Evolutionary conservation across 345 rosid genomes (phyloP), one percentile per base, ranked within the genome.

Genomic region (Ceriops decandra): DNA sequence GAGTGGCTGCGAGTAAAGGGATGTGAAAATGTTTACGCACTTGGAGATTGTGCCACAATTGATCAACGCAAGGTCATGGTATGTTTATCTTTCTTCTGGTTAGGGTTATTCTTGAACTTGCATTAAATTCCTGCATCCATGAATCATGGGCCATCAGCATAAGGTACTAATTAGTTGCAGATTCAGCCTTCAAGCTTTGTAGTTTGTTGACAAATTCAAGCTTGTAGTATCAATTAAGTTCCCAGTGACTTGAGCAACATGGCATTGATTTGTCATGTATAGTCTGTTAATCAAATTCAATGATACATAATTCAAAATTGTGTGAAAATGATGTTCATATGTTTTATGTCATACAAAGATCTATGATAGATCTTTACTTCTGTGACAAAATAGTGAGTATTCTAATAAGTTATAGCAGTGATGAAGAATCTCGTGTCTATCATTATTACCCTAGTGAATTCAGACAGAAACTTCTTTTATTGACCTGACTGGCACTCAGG

Each of bases 21-120:
- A 60, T 77, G 85, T 78, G 90, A 85, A 58, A 80, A 85, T 70
- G 93, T 90, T 26, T 92, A 87, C 63, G 96, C 93, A 73, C 84
- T 92, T 61, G 99, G 99, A 66, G 99, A 95, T 73, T 95, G 99
- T 78, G 97, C 98, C 64, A 80, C 97, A 17, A 87, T 92, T 51
- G 82, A 83, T 82, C 98, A 95, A 74, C 98, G 97, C 2, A 92
- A 86, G 81, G 71, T 95, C 76, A 81, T 80, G 98, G 96, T 95
- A 64, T 64, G 85, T 71, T 65, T 74, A 69, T 42, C 52, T 57
- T 60, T 69, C 61, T 15, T 51, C 69, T 53, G 21, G 36, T 62
- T 59, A 19, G n/a, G 52, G 64, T 58, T 70, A 46, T 61, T 30
- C 57, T 46, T 32, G 17, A 30, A 57, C 7, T 13, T 19, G n/a